phyloP scores from a whole-genome alignment of 2,329 filamentous ascomycete genomes.

The Botrytis byssoidea region DNA sequence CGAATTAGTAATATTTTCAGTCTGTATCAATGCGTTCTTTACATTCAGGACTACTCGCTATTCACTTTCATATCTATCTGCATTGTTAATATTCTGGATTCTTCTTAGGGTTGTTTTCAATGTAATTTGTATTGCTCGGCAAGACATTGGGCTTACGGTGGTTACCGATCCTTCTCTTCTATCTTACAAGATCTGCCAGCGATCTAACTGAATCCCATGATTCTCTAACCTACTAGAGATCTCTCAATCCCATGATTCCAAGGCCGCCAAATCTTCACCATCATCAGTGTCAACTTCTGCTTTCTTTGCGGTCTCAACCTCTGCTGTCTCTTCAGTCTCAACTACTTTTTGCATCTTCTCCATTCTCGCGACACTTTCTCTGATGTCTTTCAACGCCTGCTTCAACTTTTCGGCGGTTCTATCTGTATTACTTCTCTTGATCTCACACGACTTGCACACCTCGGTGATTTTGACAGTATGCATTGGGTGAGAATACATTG shows the following conservation, averaged over 20 bases:
- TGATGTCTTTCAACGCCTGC: conserved; percentile 9
- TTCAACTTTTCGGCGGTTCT: background rate
- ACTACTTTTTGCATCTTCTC: conserved; percentile 8
- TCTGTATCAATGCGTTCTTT: background rate
- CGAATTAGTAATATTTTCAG: no score
- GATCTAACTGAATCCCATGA: background rate
- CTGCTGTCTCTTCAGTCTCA: background rate
- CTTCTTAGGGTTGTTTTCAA: background rate
- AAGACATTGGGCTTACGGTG: conserved; percentile 9
- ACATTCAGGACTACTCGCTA: background rate
- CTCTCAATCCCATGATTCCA: conserved; percentile 11
- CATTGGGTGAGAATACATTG: conserved; percentile 12
- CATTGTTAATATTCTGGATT: background rate
- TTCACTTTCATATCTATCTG: background rate
- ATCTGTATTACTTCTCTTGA: background rate
- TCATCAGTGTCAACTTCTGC: background rate
- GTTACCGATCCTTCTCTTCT: background rate
- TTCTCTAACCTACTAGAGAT: background rate
- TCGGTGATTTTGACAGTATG: background rate
- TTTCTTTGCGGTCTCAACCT: background rate
- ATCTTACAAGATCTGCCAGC: conserved; percentile 6
- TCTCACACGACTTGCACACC: background rate
- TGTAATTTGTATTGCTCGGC: conserved; percentile 11
- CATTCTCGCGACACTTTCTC: conserved; percentile 11
- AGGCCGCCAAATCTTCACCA: background rate